Evolutionary conservation across 495 filamentous ascomycete genomes (phyloP).

Genomic region (Aspergillus biplanus): DNA sequence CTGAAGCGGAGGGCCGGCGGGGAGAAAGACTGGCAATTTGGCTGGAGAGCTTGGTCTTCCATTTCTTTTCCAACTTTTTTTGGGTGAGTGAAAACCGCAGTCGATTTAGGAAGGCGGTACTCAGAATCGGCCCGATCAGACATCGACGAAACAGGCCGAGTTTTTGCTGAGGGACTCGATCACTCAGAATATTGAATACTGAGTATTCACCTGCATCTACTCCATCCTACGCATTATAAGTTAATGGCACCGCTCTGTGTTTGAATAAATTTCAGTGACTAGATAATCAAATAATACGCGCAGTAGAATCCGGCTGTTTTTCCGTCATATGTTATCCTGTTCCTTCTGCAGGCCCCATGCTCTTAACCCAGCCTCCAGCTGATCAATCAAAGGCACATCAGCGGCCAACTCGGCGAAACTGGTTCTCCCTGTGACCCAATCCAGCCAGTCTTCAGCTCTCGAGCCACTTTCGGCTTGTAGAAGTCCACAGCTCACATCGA

Average conservation of each 20-base stretch:
- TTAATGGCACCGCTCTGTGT: too few species aligned
- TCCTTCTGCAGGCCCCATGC: not conserved
- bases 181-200: too few species aligned
- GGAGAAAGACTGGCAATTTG: not conserved
- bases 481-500: conserved; percentile 69
- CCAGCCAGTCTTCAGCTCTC: conserved; percentile 60
- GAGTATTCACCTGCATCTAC: too few species aligned
- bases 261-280: too few species aligned
- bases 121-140: too few species aligned
- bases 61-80: conserved; percentile 10
- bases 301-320: too few species aligned
- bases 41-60: not conserved
- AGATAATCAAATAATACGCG: too few species aligned
- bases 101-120: conserved; percentile 24
- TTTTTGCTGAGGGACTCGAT: too few species aligned
- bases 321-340: not conserved
- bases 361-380: conserved; percentile 31
- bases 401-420: conserved; percentile 65
- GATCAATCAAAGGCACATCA: conserved; percentile 44
- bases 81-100: conserved; percentile 13
- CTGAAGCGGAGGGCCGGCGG: not conserved
- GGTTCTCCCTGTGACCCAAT: conserved; percentile 61
- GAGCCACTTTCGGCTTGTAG: conserved; percentile 55
- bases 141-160: too few species aligned
- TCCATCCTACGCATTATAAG: too few species aligned